phyloP scores from a whole-genome alignment of 805 yeast species.

The Cyberlindnera suaveolens region DNA sequence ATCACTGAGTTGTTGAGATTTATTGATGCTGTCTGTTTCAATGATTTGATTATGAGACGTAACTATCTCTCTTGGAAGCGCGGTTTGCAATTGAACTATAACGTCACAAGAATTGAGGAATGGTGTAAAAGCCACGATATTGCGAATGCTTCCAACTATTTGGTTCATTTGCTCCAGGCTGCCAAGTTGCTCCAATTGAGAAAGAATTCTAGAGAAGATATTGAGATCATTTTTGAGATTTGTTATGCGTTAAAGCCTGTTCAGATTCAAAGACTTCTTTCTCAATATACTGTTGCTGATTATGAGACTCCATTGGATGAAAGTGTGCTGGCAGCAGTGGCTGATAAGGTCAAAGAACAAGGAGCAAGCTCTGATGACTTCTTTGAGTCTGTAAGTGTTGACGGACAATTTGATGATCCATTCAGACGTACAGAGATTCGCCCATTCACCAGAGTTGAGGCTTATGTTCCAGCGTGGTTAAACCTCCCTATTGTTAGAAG shows the following conservation, averaged over 20 bases:
- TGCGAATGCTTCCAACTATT: constrained; percentile 77
- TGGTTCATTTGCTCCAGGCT: constrained; percentile 85
- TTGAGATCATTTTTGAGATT: constrained; percentile 87
- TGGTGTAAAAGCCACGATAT: constrained; percentile 96
- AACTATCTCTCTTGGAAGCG: constrained; percentile 96
- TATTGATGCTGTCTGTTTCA: constrained; percentile 91
- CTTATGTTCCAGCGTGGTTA: constrained; percentile 93
- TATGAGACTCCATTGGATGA: constrained; percentile 90
- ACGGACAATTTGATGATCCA: constrained; percentile 79
- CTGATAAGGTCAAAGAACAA: constrained; percentile 67
- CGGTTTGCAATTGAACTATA: constrained; percentile 93
- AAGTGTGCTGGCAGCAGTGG: constrained; percentile 72
- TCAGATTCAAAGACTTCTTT: constrained; percentile 89
- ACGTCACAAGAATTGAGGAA: constrained; percentile 93
- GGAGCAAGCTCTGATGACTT: constrained; percentile 53
- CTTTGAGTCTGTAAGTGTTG: constrained; percentile 62
- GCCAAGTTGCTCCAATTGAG: constrained; percentile 89
- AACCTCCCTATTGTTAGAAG: constrained; percentile 84
- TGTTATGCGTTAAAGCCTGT: constrained; percentile 91
- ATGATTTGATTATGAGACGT: constrained; percentile 91
- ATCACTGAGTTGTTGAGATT: constrained; percentile 75
- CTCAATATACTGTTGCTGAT: constrained; percentile 87
- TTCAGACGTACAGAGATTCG: constrained; percentile 67
- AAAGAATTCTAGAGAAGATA: constrained; percentile 83
- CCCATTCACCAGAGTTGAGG: constrained; percentile 76